phyloP scores from a whole-genome alignment of 805 yeast genomes.

The Starmerella davenportii region DNA sequence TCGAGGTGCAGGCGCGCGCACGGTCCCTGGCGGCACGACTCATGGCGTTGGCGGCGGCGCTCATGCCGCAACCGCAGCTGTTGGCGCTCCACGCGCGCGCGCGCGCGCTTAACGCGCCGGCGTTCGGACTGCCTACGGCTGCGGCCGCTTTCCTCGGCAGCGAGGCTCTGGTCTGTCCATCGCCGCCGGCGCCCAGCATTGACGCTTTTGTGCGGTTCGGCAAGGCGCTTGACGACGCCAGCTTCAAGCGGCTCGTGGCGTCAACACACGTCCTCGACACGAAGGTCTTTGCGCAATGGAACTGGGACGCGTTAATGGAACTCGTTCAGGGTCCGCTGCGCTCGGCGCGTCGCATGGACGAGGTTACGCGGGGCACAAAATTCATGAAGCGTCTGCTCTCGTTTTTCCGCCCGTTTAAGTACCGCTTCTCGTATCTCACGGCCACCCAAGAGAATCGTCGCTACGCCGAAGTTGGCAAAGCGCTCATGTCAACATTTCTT shows the following conservation, averaged over 20 bases:
- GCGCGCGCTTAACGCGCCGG: constrained; percentile 13
- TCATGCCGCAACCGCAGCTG: constrained; percentile 30
- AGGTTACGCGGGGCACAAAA: constrained; percentile 58
- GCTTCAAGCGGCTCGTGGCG: constrained; percentile 44
- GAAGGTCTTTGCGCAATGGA: constrained; percentile 71
- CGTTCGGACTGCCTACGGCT: constrained; percentile 17
- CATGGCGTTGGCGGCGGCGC: constrained; percentile 32
- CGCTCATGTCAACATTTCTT: constrained; percentile 47
- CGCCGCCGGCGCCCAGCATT: constrained; percentile 3
- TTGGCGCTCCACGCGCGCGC: constrained; percentile 11
- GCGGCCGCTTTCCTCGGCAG: constrained; percentile 30
- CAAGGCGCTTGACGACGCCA: constrained; percentile 39
- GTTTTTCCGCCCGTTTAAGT: constrained; percentile 81
- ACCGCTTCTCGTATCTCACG: constrained; percentile 45
- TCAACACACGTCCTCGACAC: constrained; percentile 59
- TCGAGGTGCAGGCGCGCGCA: constrained; percentile 37
- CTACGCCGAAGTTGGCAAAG: constrained; percentile 59
- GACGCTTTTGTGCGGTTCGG: constrained; percentile 21
- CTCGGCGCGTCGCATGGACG: constrained; percentile 57
- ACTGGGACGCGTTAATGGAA: constrained; percentile 57
- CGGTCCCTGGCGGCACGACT: constrained; percentile 48
- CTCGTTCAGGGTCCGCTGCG: constrained; percentile 72
- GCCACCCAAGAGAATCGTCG: constrained; percentile 32
- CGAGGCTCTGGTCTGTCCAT: constrained; percentile 20
- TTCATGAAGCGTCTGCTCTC: constrained; percentile 70